Evolutionary conservation across 306 rosid genomes (phyloP), one percentile per base, ranked within the genome.

Genomic region (Phaseolus lunatus): DNA sequence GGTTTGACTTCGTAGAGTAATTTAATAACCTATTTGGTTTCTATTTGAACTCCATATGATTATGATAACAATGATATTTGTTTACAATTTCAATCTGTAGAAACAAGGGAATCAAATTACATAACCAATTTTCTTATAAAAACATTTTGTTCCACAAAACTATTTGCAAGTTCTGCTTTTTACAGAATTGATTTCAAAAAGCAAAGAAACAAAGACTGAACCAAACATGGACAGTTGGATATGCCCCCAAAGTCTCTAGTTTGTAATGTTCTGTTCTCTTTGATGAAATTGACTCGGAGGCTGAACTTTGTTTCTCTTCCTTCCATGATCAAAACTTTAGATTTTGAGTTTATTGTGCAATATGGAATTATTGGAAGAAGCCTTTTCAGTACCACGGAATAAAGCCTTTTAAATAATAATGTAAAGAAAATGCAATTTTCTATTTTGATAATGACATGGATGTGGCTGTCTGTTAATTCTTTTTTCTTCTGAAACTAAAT

Each of bases 391-490:
- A 64, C 52, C 16, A 2, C 33, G 78, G 58, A 79, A 65, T 65
- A 65, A 65, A 47, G 41, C 29, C 48, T 64, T 35, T 35, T n/a
- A n/a, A n/a, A 11, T 65, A n/a, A 3, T 31, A 62, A 62, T 62
- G 45, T n/a, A 24, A 62, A 31, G 3, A 39, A 4, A 37, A n/a
- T 35, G 69, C 8, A 53, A 9, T n/a, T 58, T 41, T 31, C 19
- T 71, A 41, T 47, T 29, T 78, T 73, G 52, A 53, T 48, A n/a
- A 41, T 72, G 66, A 69, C 83, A 45, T 79, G 82, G 19, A 61
- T 35, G 57, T 35, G 18, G 22, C 59, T 52, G 22, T 56, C 31
- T 52, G 53, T 64, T 24, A 73, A 43, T 76, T 47, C 49, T 74
- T 81, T 67, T 37, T 50, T 57, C 41, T 27, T 78, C 15, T 56